Conservation (phyloP, 2,329 filamentous ascomycete species). For the Cladosporium sp. region DNA sequence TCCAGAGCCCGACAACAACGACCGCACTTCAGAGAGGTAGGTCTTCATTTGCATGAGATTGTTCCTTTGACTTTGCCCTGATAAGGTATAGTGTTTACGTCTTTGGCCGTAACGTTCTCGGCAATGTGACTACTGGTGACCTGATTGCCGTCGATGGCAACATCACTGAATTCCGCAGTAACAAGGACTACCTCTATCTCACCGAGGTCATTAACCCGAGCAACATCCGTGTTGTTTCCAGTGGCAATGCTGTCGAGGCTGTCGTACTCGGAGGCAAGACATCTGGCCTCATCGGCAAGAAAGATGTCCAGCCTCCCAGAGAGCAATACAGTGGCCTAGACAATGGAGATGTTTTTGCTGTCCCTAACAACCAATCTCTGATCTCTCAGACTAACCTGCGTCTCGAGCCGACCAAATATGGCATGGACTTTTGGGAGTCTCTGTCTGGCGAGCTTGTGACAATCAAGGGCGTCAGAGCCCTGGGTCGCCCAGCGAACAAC, state of each 20-base stretch:
- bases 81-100: conserved; percentile 49
- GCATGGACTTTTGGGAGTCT: conserved; percentile 71
- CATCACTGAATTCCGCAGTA: conserved; percentile 58
- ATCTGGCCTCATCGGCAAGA: conserved; percentile 40
- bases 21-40: conserved; percentile 52
- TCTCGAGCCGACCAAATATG: conserved; percentile 58
- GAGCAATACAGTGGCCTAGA: conserved; percentile 60
- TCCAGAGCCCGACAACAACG: conserved; percentile 52
- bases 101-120: conserved; percentile 50
- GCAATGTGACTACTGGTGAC: conserved; percentile 58
- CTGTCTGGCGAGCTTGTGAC: conserved; percentile 65
- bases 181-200: conserved; percentile 55
- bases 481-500: conserved; percentile 43
- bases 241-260: conserved; percentile 51
- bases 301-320: conserved; percentile 53
- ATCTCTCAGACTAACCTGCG: conserved; percentile 58
- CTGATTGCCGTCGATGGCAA: conserved; percentile 57
- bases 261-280: conserved; percentile 45
- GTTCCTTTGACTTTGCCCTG: too few species aligned
- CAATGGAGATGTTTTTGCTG: conserved; percentile 59
- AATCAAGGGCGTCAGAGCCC: conserved; percentile 36
- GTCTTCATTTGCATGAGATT: too few species aligned
- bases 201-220: conserved; percentile 59
- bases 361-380: conserved; percentile 59
- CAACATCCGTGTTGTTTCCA: conserved; percentile 52